Evolutionary conservation across 345 rosid genomes (phyloP).

Genomic region (Populus pruinosa): DNA sequence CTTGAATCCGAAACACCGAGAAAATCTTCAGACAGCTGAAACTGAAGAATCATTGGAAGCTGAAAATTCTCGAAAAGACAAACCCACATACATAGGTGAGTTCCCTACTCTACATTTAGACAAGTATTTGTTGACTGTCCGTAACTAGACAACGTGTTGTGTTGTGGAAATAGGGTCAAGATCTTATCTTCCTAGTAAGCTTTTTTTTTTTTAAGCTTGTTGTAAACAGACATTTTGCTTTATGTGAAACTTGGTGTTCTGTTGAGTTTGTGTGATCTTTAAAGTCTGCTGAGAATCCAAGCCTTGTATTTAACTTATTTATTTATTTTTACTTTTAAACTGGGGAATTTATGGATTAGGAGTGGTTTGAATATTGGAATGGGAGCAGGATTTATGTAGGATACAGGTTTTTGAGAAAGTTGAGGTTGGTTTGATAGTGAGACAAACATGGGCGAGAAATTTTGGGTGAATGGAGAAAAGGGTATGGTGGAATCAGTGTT

Average conservation of each 20-base stretch:
- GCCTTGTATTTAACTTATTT: not conserved
- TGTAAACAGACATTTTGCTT: not conserved
- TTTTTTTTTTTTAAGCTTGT: not conserved
- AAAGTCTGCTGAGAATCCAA: not conserved
- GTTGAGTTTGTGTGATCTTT: not conserved
- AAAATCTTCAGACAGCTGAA: not conserved
- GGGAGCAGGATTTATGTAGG: not conserved
- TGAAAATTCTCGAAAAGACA: not conserved
- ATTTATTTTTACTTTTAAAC: not conserved
- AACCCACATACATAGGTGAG: not conserved
- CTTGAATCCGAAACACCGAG: not conserved
- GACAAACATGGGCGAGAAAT: constrained; percentile 58
- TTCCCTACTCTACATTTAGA: not conserved
- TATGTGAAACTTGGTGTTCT: not conserved
- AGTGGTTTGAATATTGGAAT: not conserved
- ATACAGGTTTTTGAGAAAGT: not conserved
- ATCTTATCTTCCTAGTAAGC: not conserved
- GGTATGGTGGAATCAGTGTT: constrained; percentile 69
- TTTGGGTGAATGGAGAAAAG: constrained; percentile 63
- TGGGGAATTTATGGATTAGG: not conserved
- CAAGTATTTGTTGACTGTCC: not conserved
- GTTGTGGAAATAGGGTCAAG: not conserved
- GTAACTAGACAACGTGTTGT: not conserved
- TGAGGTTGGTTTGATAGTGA: constrained; percentile 13
- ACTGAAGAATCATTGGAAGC: not conserved